A percentile compares a stretch with the other conserved stretches of the same genome.
phyloP scores from a whole-genome alignment of 495 filamentous ascomycete genomes.

The Aspergillus carlsbadensis region DNA sequence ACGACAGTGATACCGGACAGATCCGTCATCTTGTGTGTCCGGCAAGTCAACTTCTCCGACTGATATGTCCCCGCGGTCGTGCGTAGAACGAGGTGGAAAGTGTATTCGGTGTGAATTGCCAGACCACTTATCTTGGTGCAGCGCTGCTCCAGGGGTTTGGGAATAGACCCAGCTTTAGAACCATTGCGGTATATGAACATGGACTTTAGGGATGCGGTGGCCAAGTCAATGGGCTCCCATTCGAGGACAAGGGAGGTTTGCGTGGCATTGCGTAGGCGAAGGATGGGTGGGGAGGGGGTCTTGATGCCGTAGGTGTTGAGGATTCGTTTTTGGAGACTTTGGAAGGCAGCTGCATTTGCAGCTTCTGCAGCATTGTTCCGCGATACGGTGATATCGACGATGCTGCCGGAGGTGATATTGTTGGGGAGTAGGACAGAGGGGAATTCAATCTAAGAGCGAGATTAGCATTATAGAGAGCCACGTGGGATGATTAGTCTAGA shows the following conservation, averaged over 20 bases:
- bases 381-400: slow-evolving; percentile 95
- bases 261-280: slow-evolving; percentile 92
- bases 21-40: slow-evolving; percentile 99
- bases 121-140: slow-evolving; percentile 97
- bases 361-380: slow-evolving; percentile 81
- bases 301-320: slow-evolving; percentile 78
- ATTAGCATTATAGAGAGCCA: background rate
- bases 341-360: slow-evolving; percentile 69
- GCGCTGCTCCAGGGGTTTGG: slow-evolving; percentile 76
- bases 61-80: slow-evolving; percentile 86
- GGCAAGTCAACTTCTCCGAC: slow-evolving; percentile 79
- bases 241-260: slow-evolving; percentile 97
- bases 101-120: slow-evolving; percentile 92
- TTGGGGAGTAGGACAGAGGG: slow-evolving; percentile 94
- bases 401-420: slow-evolving; percentile 90
- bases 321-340: slow-evolving; percentile 82
- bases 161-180: slow-evolving; percentile 92
- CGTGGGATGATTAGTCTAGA: background rate
- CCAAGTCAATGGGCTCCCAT: slow-evolving; percentile 94
- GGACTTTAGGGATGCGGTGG: slow-evolving; percentile 84
- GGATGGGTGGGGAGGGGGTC: slow-evolving; percentile 73
- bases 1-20: slow-evolving; percentile 94
- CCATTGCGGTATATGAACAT: slow-evolving; percentile 92
- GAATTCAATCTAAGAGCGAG: slow-evolving; percentile 80
- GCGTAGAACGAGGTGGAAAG: slow-evolving; percentile 87